Percentiles rank a stretch among this genome's conserved stretches.
phyloP scores from a whole-genome alignment of 305 asterid species.

The Fraxinus nigra region DNA sequence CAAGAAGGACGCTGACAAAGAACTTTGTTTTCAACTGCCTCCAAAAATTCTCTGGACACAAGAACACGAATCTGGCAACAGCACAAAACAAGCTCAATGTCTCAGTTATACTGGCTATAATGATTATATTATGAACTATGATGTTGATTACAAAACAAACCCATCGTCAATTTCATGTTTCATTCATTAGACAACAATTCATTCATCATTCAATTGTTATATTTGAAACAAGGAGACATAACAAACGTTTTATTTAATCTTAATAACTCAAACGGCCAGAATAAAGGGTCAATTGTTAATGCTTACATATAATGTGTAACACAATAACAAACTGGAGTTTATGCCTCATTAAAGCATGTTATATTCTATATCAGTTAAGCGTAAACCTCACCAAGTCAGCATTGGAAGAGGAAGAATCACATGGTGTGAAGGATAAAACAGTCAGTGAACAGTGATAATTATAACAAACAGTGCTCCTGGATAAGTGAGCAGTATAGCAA shows the following conservation, averaged over 20 bases:
- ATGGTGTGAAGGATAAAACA: background rate
- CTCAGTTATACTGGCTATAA: slow-evolving; percentile 12
- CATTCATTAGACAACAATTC: slow-evolving; percentile 13
- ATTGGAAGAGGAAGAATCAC: slow-evolving; percentile 1
- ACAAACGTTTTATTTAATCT: background rate
- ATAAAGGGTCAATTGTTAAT: slow-evolving; percentile 1
- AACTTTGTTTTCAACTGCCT: slow-evolving; percentile 73
- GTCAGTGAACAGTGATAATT: background rate
- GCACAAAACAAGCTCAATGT: slow-evolving; percentile 17
- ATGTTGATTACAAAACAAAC: background rate
- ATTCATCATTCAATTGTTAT: slow-evolving; percentile 5
- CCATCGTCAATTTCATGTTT: background rate
- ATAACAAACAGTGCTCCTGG: slow-evolving; percentile 1
- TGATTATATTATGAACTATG: background rate
- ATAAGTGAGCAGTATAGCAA: slow-evolving; percentile 13
- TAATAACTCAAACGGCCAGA: background rate
- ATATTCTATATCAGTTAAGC: background rate
- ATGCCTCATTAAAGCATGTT: slow-evolving; percentile 15
- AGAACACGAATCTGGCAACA: slow-evolving; percentile 53
- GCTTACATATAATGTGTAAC: background rate
- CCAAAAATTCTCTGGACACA: slow-evolving; percentile 74
- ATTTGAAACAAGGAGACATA: slow-evolving; percentile 14
- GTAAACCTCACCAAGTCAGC: slow-evolving; percentile 30
- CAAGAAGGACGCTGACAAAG: slow-evolving; percentile 72
- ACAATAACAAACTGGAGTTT: background rate